Evolutionary conservation across 108 stramenopile species (phyloP), one percentile per base, ranked within the genome.

Genomic region (Skeletonema marinoi): DNA sequence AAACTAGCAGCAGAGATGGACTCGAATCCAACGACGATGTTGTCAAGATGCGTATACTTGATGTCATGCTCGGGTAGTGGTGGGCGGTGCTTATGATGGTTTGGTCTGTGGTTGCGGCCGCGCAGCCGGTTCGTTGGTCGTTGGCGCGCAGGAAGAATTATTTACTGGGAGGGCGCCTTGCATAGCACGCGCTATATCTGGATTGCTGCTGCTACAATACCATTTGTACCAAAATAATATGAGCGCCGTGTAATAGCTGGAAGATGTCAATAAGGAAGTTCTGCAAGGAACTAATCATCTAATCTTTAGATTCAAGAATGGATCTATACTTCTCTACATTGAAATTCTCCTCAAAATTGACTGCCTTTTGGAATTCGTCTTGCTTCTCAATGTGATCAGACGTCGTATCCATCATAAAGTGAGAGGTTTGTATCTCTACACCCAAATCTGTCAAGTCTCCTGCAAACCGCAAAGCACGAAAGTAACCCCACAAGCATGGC

Each of bases 391-490:
- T 36, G 60, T 93, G 92, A 17, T 67, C 64, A 1, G 84, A 86
- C 30, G 71, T 65, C 2, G 68, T 62, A 25, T 69, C 70, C 3
- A 80, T 11, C 44, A 68, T 70, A 56, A 62, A 90, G 64, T 90
- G 80, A 19, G 81, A 77, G 2, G 90, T 89, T 70, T 94, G 93
- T 63, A 94, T 90, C 68, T 94, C 93, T 3, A 91, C 89, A 4
- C 93, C 93, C 32, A 92, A 66, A 88, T 94, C 90, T 5, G 91
- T 88, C 68, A 92, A 86, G 46, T 94, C 93, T 19, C 93, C 93
- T 21, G 93, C 93, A 88, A 94, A 94, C 4, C 93, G 87, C 48
- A 89, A 73, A 17, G 93, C 93, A 66, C 93, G 87, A 77, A 90
- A 94, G 48, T 94, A 92, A 12, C 91, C 93, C 91, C 91, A 94